Evolutionary conservation across 306 rosid genomes (phyloP), one percentile per base, ranked within the genome.

Genomic region (Sicyos baderoa): DNA sequence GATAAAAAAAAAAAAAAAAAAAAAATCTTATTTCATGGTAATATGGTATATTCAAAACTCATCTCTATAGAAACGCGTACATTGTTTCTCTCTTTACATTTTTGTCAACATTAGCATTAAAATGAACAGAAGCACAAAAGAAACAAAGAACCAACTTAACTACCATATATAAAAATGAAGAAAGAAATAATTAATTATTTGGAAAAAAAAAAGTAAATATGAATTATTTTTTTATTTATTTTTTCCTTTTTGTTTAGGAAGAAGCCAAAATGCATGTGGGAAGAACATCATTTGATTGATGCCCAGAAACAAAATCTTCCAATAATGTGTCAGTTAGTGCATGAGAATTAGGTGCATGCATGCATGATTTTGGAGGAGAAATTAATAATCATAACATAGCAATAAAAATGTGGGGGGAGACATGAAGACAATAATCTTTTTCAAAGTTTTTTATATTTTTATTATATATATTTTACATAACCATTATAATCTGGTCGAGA

Each of bases 351-450:
- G 48, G 9, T 57, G 64, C 21, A 59, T 59, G 19, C 45, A 40
- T 40, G 45, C 45, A 45, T 47, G 51, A 13, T 57, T 57, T 57
- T 57, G 17, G n/a, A 57, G 16, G 63, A 9, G 25, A 56, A 19
- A 12, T 37, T 37, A 23, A 57, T 5, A 1, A 54, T 54, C 27
- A 54, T 54, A 19, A 7, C 58, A 54, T 23, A 63, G 51, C 69
- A 63, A 63, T 17, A 40, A 9, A 42, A 32, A 61, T 32, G 48
- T 61, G 68, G 49, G 67, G 67, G 68, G 49, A 37, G 49, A 16
- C 68, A 32, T 16, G 49, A 61, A 61, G 67, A 60, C 63, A 58
- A 37, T 1, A 37, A 37, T 37, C 68, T n/a, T 35, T 35, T 61
- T n/a, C 27, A 14, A 57, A 14, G 42, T 27, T 6, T 58, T 44